phyloP scores from a whole-genome alignment of 345 rosid species.

The Mangifera indica region DNA sequence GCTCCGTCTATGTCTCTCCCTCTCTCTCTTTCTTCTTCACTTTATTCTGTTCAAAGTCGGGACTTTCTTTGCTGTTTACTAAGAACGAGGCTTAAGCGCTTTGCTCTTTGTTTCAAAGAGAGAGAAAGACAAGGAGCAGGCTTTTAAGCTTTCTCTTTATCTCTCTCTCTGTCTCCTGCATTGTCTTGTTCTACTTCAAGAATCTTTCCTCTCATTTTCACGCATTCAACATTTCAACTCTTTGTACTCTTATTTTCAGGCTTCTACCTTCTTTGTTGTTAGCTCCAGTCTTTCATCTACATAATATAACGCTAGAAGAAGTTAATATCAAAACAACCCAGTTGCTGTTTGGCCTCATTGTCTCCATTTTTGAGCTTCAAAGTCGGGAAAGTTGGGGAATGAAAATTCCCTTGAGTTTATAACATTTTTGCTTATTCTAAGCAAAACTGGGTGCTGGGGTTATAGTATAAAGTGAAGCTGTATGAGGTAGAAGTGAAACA shows the following conservation, averaged over 20 bases:
- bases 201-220: slow-evolving; percentile 70
- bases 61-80: slow-evolving; percentile 55
- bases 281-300: slow-evolving; percentile 19
- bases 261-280: slow-evolving; percentile 26
- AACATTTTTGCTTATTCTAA: slow-evolving; percentile 26
- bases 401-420: slow-evolving; percentile 18
- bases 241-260: slow-evolving; percentile 30
- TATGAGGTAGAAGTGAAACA: slow-evolving; percentile 47
- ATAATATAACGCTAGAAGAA: slow-evolving; percentile 23
- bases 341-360: slow-evolving; percentile 25
- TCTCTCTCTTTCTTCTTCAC: no score
- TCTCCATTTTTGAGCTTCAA: slow-evolving; percentile 20
- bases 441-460: slow-evolving; percentile 19
- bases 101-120: slow-evolving; percentile 30
- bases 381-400: slow-evolving; percentile 19
- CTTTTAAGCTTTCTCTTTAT: slow-evolving; percentile 28
- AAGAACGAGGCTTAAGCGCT: slow-evolving; percentile 55
- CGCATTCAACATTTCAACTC: slow-evolving; percentile 47
- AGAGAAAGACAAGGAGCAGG: slow-evolving; percentile 34
- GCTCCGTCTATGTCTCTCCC: slow-evolving; percentile 27
- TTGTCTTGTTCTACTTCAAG: slow-evolving; percentile 77
- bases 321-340: slow-evolving; percentile 23
- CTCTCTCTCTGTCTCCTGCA: slow-evolving; percentile 47
- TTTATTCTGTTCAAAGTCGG: slow-evolving; percentile 76
- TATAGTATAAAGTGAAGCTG: slow-evolving; percentile 22